A percentile compares a stretch with the other conserved stretches of the same genome.
Evolutionary conservation across 192 early-diverging fungal species (phyloP).

Genomic region (Jimgerdemannia lactiflua): DNA sequence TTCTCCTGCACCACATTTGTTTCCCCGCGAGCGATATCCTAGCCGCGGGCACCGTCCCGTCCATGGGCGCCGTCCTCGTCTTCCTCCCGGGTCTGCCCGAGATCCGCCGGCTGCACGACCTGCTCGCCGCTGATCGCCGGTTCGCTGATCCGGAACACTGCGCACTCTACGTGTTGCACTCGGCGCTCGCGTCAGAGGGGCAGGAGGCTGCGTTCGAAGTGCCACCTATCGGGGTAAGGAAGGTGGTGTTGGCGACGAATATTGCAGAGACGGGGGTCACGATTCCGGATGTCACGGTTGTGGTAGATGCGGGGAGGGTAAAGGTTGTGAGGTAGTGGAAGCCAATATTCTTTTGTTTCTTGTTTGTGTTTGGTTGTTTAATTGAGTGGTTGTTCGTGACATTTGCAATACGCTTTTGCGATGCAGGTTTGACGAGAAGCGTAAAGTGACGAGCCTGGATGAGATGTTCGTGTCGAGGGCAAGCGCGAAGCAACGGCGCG

Average conservation of each 20-base stretch:
- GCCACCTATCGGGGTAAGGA: conserved; percentile 53
- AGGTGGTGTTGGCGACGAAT: conserved; percentile 76
- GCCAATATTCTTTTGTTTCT: not conserved
- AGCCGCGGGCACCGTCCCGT: not conserved
- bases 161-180: conserved; percentile 47
- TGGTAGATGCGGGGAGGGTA: conserved; percentile 75
- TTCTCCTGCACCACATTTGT: conserved; percentile 43
- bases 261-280: conserved; percentile 86
- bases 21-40: conserved; percentile 7
- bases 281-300: conserved; percentile 76
- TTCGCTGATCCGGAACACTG: conserved; percentile 45
- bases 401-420: not conserved
- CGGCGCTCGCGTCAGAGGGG: conserved; percentile 56
- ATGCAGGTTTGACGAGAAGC: conserved; percentile 52
- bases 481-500: conserved; percentile 67
- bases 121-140: conserved; percentile 39
- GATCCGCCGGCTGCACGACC: conserved; percentile 58
- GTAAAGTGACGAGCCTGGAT: conserved; percentile 53
- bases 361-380: not conserved
- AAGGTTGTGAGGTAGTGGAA: conserved; percentile 65
- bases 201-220: conserved; percentile 68
- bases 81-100: conserved; percentile 72
- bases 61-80: conserved; percentile 65
- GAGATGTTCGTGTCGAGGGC: conserved; percentile 67
- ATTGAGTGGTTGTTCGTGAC: not conserved